phyloP scores from a whole-genome alignment of 495 filamentous ascomycete genomes.

The Physcia stellaris region DNA sequence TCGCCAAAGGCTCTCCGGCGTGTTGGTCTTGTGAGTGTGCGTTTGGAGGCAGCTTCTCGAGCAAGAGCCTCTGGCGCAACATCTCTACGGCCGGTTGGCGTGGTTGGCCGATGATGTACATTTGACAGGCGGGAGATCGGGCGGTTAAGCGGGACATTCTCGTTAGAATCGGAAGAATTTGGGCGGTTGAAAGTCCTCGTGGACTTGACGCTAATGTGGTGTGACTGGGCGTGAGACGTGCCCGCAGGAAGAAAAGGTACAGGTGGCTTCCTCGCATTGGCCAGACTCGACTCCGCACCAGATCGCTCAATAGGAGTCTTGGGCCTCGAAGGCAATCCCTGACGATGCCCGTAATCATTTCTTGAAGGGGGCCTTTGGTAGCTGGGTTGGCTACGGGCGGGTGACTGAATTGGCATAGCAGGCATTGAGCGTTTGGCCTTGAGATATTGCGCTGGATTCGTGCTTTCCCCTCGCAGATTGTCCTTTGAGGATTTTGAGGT shows the following conservation, averaged over 20 bases:
- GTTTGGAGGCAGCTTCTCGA: slow-evolving; percentile 45
- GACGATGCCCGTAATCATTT: slow-evolving; percentile 25
- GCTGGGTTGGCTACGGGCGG: slow-evolving; percentile 19
- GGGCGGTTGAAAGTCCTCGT: slow-evolving; percentile 58
- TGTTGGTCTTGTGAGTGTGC: slow-evolving; percentile 58
- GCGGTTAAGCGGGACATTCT: slow-evolving; percentile 30
- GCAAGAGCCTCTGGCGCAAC: slow-evolving; percentile 32
- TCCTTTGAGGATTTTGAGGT: slow-evolving; percentile 41
- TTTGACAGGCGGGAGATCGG: slow-evolving; percentile 37
- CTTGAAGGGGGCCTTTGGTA: slow-evolving; percentile 27
- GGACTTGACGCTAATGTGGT: slow-evolving; percentile 60
- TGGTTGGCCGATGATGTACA: slow-evolving; percentile 29
- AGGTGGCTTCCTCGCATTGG: slow-evolving; percentile 41
- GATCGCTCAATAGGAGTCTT: slow-evolving; percentile 61
- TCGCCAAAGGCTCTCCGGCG: slow-evolving; percentile 74
- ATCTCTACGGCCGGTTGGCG: slow-evolving; percentile 26
- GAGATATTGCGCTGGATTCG: slow-evolving; percentile 59
- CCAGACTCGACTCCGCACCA: slow-evolving; percentile 35
- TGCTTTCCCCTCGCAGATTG: slow-evolving; percentile 42
- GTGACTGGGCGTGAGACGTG: slow-evolving; percentile 57
- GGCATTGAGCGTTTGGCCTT: slow-evolving; percentile 82
- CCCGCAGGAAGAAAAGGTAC: slow-evolving; percentile 75
- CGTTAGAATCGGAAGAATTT: slow-evolving; percentile 52
- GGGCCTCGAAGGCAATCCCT: slow-evolving; percentile 37
- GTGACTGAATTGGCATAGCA: slow-evolving; percentile 45